These are phyloP conservation scores for Phytophthora pseudosyringae DNA, from an alignment of 352 stramenopile genomes.

Conservation along the genomic window DNA sequence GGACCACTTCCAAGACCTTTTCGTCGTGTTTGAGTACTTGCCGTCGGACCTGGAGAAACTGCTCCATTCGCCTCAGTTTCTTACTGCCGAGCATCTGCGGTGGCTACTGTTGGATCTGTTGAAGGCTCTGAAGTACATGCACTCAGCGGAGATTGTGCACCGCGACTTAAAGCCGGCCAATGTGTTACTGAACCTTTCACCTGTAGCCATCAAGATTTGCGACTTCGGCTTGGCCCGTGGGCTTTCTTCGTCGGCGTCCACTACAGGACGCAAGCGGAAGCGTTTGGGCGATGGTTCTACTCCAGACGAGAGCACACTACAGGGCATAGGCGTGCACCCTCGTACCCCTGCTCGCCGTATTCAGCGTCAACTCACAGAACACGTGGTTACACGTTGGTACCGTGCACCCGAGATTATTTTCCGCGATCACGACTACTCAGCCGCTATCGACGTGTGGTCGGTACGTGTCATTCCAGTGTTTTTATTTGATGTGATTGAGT, in stretches of 20 bases:
- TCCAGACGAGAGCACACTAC: conserved; percentile 62
- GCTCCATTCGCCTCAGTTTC: conserved; percentile 84
- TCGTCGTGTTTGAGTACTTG: conserved; percentile 89
- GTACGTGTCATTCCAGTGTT: conserved; percentile 40
- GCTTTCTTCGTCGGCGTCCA: conserved; percentile 67
- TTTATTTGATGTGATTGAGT: conserved; percentile 1
- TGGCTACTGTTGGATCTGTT: conserved; percentile 88
- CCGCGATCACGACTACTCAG: conserved; percentile 87
- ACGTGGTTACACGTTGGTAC: conserved; percentile 96
- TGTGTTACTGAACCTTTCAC: conserved; percentile 87
- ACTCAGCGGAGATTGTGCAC: conserved; percentile 90
- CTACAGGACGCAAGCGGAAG: conserved; percentile 73
- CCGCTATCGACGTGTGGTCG: conserved; percentile 90
- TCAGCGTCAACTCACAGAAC: conserved; percentile 93
- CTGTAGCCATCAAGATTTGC: conserved; percentile 89
- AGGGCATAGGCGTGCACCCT: conserved; percentile 73
- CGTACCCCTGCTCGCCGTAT: conserved; percentile 80
- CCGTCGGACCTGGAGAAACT: conserved; percentile 88
- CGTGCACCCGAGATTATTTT: conserved; percentile 96
- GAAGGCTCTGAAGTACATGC: conserved; percentile 92
- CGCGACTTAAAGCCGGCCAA: conserved; percentile 90
- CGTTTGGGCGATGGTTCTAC: conserved; percentile 48
- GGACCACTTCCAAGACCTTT: conserved; percentile 79
- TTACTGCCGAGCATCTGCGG: conserved; percentile 83
- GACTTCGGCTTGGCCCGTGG: conserved; percentile 84